These are phyloP conservation scores for Solanum raphanifolium DNA, from an alignment of 257 asterid species.

Conservation along the genomic window DNA sequence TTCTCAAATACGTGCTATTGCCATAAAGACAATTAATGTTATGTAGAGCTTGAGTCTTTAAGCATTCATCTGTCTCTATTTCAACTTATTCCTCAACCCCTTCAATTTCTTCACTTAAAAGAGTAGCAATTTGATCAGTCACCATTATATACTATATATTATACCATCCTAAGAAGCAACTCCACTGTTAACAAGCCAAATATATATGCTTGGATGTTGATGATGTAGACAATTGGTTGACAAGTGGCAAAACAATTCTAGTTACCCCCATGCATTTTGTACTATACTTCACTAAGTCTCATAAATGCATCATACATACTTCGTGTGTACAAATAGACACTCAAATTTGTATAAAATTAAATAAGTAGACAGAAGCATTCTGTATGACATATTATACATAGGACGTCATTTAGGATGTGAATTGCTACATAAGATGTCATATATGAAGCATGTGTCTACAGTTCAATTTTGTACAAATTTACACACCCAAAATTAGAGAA, in stretches of 20 bases:
- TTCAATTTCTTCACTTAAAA: background rate
- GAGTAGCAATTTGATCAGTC: background rate
- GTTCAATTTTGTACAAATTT: too few relatives aligned
- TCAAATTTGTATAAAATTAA: too few relatives aligned
- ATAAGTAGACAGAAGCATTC: fast-evolving
- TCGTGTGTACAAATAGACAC: too few relatives aligned
- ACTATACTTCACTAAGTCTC: background rate
- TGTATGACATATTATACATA: too few relatives aligned
- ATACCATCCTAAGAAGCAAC: background rate
- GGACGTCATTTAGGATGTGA: too few relatives aligned
- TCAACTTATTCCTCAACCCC: background rate
- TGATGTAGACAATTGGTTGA: background rate
- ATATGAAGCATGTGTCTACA: background rate
- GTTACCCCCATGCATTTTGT: background rate
- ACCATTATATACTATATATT: background rate
- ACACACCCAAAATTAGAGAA: too few relatives aligned
- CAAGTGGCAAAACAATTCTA: background rate
- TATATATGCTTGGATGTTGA: background rate
- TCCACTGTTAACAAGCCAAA: background rate
- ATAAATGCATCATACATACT: background rate
- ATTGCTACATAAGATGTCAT: background rate
- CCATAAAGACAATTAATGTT: background rate
- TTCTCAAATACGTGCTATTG: background rate
- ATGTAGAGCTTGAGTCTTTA: background rate
- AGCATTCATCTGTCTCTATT: background rate